A percentile compares a stretch with the other conserved stretches of the same genome.
Conservation (phyloP, 169 alveolate species). For the Perkinsus marinus region DNA sequence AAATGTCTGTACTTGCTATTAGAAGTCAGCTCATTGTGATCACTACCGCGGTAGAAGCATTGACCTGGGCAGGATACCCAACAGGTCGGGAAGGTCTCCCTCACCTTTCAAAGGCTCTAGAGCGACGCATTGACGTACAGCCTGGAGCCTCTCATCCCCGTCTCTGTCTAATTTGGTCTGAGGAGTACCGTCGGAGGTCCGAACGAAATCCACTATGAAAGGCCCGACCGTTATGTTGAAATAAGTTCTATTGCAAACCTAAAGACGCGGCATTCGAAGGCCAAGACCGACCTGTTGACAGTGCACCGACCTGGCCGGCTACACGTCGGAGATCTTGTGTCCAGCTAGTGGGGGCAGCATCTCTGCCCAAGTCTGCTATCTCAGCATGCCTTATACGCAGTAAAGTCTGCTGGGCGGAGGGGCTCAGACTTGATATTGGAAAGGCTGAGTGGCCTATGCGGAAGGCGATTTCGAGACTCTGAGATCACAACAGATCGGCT, state of each 20-base stretch:
- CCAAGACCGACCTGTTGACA: no score
- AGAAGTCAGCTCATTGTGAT: not conserved
- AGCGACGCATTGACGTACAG: not conserved
- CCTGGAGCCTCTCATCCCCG: not conserved
- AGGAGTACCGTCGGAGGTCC: not conserved
- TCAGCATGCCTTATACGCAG: not conserved
- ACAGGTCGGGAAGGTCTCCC: not conserved
- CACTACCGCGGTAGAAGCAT: not conserved
- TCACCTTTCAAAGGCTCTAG: not conserved
- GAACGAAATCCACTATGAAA: not conserved
- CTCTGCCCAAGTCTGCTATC: not conserved
- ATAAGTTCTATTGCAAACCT: not conserved
- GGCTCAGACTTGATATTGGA: not conserved
- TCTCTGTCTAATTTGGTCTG: not conserved
- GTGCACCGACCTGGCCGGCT: not conserved
- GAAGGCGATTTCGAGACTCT: not conserved
- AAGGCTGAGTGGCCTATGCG: not conserved
- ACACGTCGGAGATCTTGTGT: not conserved
- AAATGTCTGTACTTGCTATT: not conserved
- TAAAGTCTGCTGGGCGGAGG: not conserved
- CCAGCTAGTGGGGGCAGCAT: not conserved
- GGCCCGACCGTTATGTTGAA: not conserved
- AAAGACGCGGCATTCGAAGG: not conserved
- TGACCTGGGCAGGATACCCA: not conserved
- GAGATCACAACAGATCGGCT: not conserved